Conservation (phyloP, 2,329 filamentous ascomycete species). For the Teratosphaeria viscida region DNA sequence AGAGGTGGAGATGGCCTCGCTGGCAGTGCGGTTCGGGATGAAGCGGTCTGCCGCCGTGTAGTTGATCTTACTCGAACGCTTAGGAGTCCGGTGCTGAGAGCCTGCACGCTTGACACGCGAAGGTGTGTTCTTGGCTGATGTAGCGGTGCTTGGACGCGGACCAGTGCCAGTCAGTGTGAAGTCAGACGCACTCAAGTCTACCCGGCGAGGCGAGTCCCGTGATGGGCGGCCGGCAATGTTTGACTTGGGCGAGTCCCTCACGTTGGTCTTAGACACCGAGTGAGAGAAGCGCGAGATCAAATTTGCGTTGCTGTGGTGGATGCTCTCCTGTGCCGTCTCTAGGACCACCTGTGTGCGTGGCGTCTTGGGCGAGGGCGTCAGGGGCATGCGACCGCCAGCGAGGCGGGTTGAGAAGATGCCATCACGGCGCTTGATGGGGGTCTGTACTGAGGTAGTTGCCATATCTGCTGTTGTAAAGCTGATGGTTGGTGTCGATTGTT, state of each 20-base stretch:
- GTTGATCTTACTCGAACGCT: constrained; percentile 49
- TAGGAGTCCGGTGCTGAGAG: constrained; percentile 25
- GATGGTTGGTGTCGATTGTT: constrained; percentile 13
- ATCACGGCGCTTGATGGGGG: constrained; percentile 83
- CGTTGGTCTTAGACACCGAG: constrained; percentile 52
- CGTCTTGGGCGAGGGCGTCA: constrained; percentile 84
- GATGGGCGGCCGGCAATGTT: constrained; percentile 68
- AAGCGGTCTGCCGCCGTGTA: constrained; percentile 65
- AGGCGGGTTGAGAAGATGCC: constrained; percentile 86
- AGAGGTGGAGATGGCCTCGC: constrained; percentile 62
- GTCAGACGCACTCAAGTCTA: constrained; percentile 87
- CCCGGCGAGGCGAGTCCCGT: constrained; percentile 62
- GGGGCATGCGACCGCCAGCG: constrained; percentile 85
- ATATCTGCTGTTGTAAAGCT: constrained; percentile 42
- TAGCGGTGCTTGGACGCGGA: constrained; percentile 28
- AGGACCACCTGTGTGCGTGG: constrained; percentile 48
- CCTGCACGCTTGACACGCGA: constrained; percentile 32
- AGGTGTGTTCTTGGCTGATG: constrained; percentile 35
- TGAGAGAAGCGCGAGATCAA: constrained; percentile 69
- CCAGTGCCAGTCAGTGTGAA: constrained; percentile 84
- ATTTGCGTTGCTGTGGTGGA: constrained; percentile 63
- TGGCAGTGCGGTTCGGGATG: constrained; percentile 86
- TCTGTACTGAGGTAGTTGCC: constrained; percentile 75
- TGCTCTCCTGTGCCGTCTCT: constrained; percentile 51
- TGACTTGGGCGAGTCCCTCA: constrained; percentile 87